phyloP scores from a whole-genome alignment of 2,329 filamentous ascomycete genomes.

The Tolypocladium amazonense region DNA sequence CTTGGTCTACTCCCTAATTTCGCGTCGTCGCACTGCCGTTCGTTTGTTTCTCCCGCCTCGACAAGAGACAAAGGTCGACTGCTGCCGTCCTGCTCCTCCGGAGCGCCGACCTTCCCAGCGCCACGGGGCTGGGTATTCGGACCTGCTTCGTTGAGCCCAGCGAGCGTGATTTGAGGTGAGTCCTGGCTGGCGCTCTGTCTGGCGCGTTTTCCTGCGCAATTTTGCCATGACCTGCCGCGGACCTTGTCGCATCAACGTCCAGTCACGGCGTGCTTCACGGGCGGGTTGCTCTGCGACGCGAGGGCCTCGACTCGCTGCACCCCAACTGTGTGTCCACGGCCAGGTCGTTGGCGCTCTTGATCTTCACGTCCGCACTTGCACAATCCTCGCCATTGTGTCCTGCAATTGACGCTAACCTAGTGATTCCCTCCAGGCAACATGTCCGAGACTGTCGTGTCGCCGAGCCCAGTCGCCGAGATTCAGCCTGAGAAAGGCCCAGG shows the following conservation, averaged over 20 bases:
- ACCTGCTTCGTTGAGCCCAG: conserved; percentile 11
- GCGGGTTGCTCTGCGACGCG: neutral
- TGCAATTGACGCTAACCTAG: neutral
- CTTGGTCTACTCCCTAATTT: conserved; percentile 4
- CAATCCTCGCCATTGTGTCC: neutral
- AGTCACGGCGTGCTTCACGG: neutral
- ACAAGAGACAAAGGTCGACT: neutral
- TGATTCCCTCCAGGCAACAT: conserved; percentile 13
- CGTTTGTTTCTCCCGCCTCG: neutral
- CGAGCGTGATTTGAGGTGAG: conserved; percentile 14
- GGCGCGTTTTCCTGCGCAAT: neutral
- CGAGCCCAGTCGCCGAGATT: conserved; percentile 17
- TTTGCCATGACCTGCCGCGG: neutral
- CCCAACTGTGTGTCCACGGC: neutral
- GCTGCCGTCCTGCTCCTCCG: conserved; percentile 8
- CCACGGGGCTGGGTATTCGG: conserved; percentile 14
- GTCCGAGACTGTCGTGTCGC: conserved; percentile 18
- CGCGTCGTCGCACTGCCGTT: conserved; percentile 2
- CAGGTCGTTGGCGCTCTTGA: neutral
- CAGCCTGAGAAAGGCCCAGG: conserved; percentile 22
- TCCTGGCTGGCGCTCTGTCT: neutral
- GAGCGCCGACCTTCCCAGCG: conserved; percentile 14
- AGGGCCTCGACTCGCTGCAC: neutral
- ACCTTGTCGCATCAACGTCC: neutral
- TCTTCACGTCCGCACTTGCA: neutral